Base-by-base conservation (phyloP, 306 rosid genomes). In the Acacia melanoxylon region DNA sequence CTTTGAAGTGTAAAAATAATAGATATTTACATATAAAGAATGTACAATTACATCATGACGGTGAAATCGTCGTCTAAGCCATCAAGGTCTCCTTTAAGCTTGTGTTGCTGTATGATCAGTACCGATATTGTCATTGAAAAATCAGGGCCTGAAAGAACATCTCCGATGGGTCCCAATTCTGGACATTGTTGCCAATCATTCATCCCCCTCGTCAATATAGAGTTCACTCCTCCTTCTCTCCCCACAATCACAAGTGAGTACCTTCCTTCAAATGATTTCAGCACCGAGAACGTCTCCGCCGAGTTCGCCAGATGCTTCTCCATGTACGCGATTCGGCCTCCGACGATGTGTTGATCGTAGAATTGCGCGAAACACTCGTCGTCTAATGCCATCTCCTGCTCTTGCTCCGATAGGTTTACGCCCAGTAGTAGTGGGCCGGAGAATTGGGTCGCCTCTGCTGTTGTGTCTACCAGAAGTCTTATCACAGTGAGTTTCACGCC, bases 181-280 rank as follows among this genome's bases (percentile, higher is more conserved):
- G 99, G 99, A 58, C 98, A 92, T 15, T 92, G 97, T 81, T 95
- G 94, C 99, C 98, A 95, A 15, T 93, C 99, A 33, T 85, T 93
- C 99, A 95, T 95, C 7, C 98, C 98, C 20, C 83, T 83, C 4
- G 97, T 95, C 82, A 95, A 78, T 42, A 87, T 56, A 0, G 99
- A 89, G 80, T 95, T 93, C 33, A 89, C 86, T 42, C 94, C 87
- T 20, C 94, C 94, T 44, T 97, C 97, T 84, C 90, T 83, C 65
- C 99, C 99, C 14, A 95, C 97, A 14, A 93, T 90, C 11, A 93
- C 86, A 2, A 95, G 88, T 20, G 98, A 84, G 82, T 92, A 95
- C 75, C 86, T 83, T 20, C 98, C 99, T 81, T 91, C 98, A 46
- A 95, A 78, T 22, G 95, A 90, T 85, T 81, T 90, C 59, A 95